Percentiles rank a stretch among this genome's conserved stretches.
phyloP scores from a whole-genome alignment of 169 alveolate genomes.

The Prorocentrum cordatum region DNA sequence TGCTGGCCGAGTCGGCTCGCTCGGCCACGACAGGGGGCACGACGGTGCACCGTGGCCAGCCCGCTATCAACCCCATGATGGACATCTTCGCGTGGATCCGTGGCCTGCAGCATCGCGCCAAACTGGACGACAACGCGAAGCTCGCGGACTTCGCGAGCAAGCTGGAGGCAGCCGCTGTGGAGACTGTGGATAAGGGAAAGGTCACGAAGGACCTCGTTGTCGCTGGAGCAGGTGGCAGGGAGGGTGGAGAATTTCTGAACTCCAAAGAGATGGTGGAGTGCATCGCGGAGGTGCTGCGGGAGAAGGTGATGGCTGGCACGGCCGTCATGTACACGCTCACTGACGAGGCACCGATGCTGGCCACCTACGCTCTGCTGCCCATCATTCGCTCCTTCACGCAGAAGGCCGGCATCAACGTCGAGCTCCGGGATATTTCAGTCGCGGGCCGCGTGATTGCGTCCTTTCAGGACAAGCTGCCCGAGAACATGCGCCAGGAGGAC shows the following conservation, averaged over 20 bases:
- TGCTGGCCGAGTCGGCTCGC: slow-evolving; percentile 95
- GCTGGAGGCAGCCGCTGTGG: slow-evolving; percentile 83
- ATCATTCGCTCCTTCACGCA: neutral
- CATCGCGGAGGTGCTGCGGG: too few species aligned
- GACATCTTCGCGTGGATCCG: slow-evolving; percentile 93
- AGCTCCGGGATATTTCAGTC: too few species aligned
- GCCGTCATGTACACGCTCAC: neutral
- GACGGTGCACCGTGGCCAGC: slow-evolving; percentile 84
- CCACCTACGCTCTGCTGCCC: slow-evolving; percentile 11
- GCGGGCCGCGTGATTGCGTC: too few species aligned
- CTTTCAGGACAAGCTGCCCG: too few species aligned
- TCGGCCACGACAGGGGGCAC: slow-evolving; percentile 94
- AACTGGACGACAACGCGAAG: slow-evolving; percentile 82
- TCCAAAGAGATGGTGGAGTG: too few species aligned
- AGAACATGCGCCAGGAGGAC: too few species aligned
- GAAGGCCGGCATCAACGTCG: neutral
- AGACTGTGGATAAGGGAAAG: slow-evolving; percentile 85
- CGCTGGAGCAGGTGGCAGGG: too few species aligned
- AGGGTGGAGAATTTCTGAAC: too few species aligned
- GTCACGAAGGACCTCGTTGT: slow-evolving; percentile 91
- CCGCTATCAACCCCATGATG: slow-evolving; percentile 93
- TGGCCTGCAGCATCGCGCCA: slow-evolving; percentile 83
- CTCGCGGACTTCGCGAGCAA: slow-evolving; percentile 80
- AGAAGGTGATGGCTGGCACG: neutral
- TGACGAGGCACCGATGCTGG: slow-evolving; percentile 24